Evolutionary conservation across 768 basidiomycete genomes (phyloP).

Genomic region (Agrocybe chaxingu): DNA sequence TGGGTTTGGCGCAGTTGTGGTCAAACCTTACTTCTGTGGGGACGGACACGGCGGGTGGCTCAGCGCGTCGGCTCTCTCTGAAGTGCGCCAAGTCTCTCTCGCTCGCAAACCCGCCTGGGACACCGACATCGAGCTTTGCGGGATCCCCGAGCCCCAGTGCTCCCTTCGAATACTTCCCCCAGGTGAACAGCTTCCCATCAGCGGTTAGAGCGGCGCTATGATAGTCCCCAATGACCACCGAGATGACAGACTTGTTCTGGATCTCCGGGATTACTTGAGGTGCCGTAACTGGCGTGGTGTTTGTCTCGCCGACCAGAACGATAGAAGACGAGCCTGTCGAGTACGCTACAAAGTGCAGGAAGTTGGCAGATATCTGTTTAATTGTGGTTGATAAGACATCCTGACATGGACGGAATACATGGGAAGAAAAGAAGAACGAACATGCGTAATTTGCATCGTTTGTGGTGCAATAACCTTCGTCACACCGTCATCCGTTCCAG

Average conservation of each 20-base stretch:
- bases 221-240: slow-evolving; percentile 89
- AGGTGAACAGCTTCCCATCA: slow-evolving; percentile 73
- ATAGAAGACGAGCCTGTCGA: slow-evolving; percentile 69
- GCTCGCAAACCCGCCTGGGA: slow-evolving; percentile 56
- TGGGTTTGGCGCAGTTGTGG: slow-evolving; percentile 43
- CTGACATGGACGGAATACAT: background rate
- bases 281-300: slow-evolving; percentile 35
- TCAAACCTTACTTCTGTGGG: slow-evolving; percentile 78
- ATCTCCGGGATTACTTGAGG: slow-evolving; percentile 71
- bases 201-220: slow-evolving; percentile 85
- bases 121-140: slow-evolving; percentile 41
- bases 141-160: slow-evolving; percentile 89
- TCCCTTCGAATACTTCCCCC: slow-evolving; percentile 75
- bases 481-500: slow-evolving; percentile 22
- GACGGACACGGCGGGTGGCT: slow-evolving; percentile 43
- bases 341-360: slow-evolving; percentile 77
- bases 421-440: slow-evolving; percentile 32
- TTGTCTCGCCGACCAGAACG: slow-evolving; percentile 65
- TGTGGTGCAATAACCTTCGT: slow-evolving; percentile 33
- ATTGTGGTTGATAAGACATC: slow-evolving; percentile 9
- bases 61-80: slow-evolving; percentile 23
- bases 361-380: slow-evolving; percentile 80
- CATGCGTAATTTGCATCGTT: slow-evolving; percentile 72
- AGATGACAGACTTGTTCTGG: slow-evolving; percentile 77
- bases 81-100: slow-evolving; percentile 31